Evolutionary conservation across 208 protist genomes (phyloP), one percentile per base, ranked within the genome.

Genomic region (Acanthamoeba lugdunensis): DNA sequence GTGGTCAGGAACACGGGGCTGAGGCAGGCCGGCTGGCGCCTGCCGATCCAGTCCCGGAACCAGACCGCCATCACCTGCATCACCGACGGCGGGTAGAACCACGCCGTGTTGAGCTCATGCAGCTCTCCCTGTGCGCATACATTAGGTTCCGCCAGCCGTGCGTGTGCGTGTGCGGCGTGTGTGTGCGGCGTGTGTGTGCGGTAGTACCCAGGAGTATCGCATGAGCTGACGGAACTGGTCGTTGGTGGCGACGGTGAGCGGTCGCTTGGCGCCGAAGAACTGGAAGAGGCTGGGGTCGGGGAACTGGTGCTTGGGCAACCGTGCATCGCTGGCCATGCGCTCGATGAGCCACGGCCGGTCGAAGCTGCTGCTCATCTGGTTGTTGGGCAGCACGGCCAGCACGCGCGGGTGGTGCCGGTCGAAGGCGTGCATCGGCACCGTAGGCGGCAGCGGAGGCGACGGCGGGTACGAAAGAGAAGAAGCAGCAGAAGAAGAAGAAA

Each of bases 261-360:
- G 75, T 16, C 30, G 30, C 75, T 56, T 84, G 75, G 18, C 48
- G 37, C 48, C 45, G 25, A 84, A 84, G 30, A 6, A 84, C 37
- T 11, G 13, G 75, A 8, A 3, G 75, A 84, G 37, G 9, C 56
- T 41, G 9, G 75, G 75, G 48, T n/a, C 11, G 23, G 30, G 75
- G n/a, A 84, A 84, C 75, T 56, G 33, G 75, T 84, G 75, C 75
- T 84, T 84, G 23, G 48, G 45, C 45, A 33, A 18, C 75, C 41
- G 45, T 21, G 33, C 45, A 4, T 23, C 45, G 48, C 48, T 56
- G 37, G n/a, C 45, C 45, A 84, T 56, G 14, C 75, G 75, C 75
- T 84, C 75, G 45, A 84, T 84, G 21, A 84, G 45, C 75, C 75
- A 84, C 23, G 75, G 75, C 30, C 75, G 75, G 48, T 84, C 75